These are phyloP conservation scores for Neonectria neomacrospora DNA, from an alignment of 2,329 filamentous ascomycete species.

Conservation along the genomic window DNA sequence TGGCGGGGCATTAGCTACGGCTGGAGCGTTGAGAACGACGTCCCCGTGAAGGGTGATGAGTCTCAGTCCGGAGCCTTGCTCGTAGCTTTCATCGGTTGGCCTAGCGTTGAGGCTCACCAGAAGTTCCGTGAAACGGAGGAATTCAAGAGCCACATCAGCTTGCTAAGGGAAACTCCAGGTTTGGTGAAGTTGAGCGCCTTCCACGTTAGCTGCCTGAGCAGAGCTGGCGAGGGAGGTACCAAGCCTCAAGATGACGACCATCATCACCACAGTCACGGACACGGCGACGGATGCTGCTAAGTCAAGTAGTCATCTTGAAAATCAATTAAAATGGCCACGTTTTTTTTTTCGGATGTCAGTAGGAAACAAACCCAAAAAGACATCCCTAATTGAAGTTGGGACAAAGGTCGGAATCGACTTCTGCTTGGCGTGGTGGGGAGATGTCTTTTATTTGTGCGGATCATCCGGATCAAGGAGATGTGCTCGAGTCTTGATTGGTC, in stretches of 20 bases:
- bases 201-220: slow-evolving; percentile 38
- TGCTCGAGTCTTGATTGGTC: too few species aligned
- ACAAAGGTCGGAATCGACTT: too few species aligned
- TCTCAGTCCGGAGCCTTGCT: slow-evolving; percentile 41
- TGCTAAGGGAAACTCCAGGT: slow-evolving; percentile 39
- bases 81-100: slow-evolving; percentile 50
- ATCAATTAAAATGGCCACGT: neutral
- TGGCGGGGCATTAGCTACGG: slow-evolving; percentile 44
- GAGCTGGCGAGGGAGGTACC: slow-evolving; percentile 18
- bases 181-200: slow-evolving; percentile 38
- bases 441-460: neutral
- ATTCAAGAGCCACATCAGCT: slow-evolving; percentile 49
- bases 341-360: too few species aligned
- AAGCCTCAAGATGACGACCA: slow-evolving; percentile 27
- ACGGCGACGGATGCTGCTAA: slow-evolving; percentile 7
- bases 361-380: too few species aligned
- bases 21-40: slow-evolving; percentile 49
- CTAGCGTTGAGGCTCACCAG: slow-evolving; percentile 51
- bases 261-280: slow-evolving; percentile 27
- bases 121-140: slow-evolving; percentile 49
- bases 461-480: neutral
- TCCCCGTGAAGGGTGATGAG: slow-evolving; percentile 45
- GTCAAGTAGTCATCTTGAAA: neutral
- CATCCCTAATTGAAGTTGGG: too few species aligned
- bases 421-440: neutral